A percentile compares a stretch with the other conserved stretches of the same genome.
Evolutionary conservation across 768 basidiomycete genomes (phyloP).

Genomic region (Lactifluus rugatus): DNA sequence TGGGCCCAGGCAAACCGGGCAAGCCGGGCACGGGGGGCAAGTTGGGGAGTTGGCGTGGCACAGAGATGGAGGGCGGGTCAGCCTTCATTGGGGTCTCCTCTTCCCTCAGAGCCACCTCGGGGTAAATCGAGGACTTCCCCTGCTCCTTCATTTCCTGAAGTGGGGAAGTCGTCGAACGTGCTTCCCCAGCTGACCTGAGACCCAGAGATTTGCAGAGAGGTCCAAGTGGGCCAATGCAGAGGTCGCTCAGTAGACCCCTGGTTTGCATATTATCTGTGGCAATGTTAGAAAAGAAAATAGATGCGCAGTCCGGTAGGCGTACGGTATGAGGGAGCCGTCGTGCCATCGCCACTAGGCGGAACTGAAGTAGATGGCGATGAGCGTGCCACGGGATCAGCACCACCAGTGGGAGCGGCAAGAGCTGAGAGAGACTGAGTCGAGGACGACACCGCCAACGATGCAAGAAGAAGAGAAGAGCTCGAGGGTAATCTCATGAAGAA

Average conservation of each 20-base stretch:
- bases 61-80: not conserved
- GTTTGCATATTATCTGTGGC: not conserved
- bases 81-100: not conserved
- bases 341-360: constrained; percentile 3
- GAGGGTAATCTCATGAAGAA: constrained; percentile 25
- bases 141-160: not conserved
- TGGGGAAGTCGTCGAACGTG: not conserved
- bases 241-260: not conserved
- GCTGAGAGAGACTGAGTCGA: constrained; percentile 25
- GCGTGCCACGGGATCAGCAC: not conserved
- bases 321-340: not conserved
- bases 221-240: too few relatives aligned
- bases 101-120: not conserved
- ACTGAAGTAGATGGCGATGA: not conserved
- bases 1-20: too few relatives aligned
- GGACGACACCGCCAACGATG: constrained; percentile 24
- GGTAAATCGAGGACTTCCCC: not conserved
- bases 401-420: constrained; percentile 24
- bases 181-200: too few relatives aligned
- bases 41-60: too few relatives aligned
- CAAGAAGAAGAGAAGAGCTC: constrained; percentile 28
- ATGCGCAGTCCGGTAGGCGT: not conserved
- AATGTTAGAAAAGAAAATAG: not conserved
- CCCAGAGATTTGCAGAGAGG: too few relatives aligned
- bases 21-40: too few relatives aligned